A percentile compares a stretch with the other conserved stretches of the same genome.
These are phyloP conservation scores for Celoporthe dispersa DNA, from an alignment of 2,329 filamentous ascomycete species.

Conservation along the genomic window DNA sequence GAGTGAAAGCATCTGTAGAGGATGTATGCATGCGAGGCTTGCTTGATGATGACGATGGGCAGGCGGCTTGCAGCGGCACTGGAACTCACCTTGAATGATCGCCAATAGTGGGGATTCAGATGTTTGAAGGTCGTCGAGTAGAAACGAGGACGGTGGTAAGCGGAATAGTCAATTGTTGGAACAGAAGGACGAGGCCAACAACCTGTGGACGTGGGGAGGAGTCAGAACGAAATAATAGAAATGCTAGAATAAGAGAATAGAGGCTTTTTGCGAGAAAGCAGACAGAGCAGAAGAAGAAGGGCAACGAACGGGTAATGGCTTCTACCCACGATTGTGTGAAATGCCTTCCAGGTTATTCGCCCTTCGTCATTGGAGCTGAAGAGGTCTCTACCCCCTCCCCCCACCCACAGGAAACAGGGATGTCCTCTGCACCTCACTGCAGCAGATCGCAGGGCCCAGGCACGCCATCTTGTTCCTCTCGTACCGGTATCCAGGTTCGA, in stretches of 20 bases:
- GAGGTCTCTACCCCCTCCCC: background rate
- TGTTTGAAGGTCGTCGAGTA: conserved; percentile 10
- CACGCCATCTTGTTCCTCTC: background rate
- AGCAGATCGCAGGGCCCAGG: conserved; percentile 12
- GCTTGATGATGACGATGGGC: background rate
- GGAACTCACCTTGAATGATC: conserved; percentile 6
- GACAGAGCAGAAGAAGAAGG: background rate
- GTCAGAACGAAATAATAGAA: conserved; percentile 8
- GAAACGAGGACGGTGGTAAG: background rate
- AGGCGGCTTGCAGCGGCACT: conserved; percentile 14
- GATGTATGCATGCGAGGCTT: background rate
- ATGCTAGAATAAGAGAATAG: conserved; percentile 16
- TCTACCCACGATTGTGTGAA: conserved; percentile 21
- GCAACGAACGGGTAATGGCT: background rate
- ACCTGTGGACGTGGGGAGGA: background rate
- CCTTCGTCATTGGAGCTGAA: conserved; percentile 27
- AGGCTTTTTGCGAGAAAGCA: conserved; percentile 4
- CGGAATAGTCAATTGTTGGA: background rate
- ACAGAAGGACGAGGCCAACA: background rate
- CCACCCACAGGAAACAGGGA: conserved; percentile 19
- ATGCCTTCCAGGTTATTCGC: conserved; percentile 25
- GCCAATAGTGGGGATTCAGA: conserved; percentile 13
- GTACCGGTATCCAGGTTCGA: conserved; percentile 17
- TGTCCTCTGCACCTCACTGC: conserved; percentile 16
- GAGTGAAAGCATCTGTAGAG: background rate